These are phyloP conservation scores for Chenopodium formosanum DNA, from an alignment of 148 eudicot species.

Conservation along the genomic window DNA sequence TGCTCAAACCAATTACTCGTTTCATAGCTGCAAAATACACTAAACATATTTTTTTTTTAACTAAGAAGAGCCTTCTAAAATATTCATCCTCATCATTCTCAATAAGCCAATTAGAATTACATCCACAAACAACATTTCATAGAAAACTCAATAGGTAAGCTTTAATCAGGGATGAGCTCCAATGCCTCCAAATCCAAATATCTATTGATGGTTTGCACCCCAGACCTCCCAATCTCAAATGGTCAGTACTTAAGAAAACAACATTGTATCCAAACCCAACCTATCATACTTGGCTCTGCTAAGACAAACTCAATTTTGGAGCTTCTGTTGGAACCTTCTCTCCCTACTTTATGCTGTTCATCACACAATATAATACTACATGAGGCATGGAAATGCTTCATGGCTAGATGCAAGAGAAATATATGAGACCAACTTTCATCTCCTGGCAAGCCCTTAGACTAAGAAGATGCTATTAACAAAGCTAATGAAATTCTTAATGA, in stretches of 20 bases:
- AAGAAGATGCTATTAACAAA: not conserved
- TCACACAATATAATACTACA: not conserved
- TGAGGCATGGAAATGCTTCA: not conserved
- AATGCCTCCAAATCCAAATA: too few species aligned
- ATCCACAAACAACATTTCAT: not conserved
- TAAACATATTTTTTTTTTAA: too few species aligned
- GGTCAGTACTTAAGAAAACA: not conserved
- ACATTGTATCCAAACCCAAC: not conserved
- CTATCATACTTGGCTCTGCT: not conserved
- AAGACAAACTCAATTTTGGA: not conserved
- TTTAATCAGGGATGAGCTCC: too few species aligned
- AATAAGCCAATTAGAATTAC: too few species aligned
- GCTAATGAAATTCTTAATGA: not conserved
- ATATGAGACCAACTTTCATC: not conserved
- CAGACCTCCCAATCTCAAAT: too few species aligned
- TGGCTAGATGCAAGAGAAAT: not conserved
- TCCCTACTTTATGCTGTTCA: too few species aligned
- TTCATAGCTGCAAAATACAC: too few species aligned
- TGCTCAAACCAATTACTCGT: too few species aligned
- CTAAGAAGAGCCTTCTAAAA: not conserved
- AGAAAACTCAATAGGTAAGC: not conserved
- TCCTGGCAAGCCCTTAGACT: not conserved
- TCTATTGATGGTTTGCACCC: too few species aligned
- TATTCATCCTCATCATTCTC: not conserved
- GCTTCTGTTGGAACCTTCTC: too few species aligned